These are phyloP conservation scores for Penicillium nucicola DNA, from an alignment of 495 filamentous ascomycete species.

Conservation along the genomic window DNA sequence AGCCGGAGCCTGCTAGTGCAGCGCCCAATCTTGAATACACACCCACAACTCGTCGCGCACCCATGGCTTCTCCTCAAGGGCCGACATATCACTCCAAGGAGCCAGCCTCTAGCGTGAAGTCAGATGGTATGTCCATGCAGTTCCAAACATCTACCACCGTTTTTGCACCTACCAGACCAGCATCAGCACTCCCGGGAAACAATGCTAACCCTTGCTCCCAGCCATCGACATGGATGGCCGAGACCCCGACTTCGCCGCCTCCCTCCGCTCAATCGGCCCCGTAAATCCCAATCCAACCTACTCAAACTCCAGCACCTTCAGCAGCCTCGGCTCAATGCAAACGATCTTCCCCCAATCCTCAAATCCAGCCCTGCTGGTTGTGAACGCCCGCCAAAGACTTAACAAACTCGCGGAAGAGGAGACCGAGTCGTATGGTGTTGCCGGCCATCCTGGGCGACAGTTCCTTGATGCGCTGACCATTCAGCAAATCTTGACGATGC, in stretches of 20 bases:
- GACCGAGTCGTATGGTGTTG: constrained; percentile 40
- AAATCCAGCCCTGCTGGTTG: constrained; percentile 51
- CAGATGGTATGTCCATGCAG: constrained; percentile 24
- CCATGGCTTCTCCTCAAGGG: constrained; percentile 19
- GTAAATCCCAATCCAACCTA: constrained; percentile 59
- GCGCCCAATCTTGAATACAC: constrained; percentile 10
- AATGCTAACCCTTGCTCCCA: constrained; percentile 22
- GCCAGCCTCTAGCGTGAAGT: constrained; percentile 30
- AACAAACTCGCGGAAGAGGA: constrained; percentile 51
- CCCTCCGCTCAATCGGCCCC: constrained; percentile 60
- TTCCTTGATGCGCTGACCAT: constrained; percentile 63
- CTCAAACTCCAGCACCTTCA: constrained; percentile 53
- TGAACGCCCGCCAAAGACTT: constrained; percentile 43
- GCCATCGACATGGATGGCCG: constrained; percentile 64
- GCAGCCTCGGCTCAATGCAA: constrained; percentile 17
- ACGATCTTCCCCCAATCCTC: constrained; percentile 48
- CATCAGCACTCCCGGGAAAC: not conserved
- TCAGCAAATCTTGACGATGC: constrained; percentile 56
- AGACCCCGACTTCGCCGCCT: constrained; percentile 62
- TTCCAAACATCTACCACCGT: not conserved
- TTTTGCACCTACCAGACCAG: not conserved
- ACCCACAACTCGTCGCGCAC: constrained; percentile 31
- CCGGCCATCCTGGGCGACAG: constrained; percentile 40
- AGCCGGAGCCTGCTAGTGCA: constrained; percentile 12
- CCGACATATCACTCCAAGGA: constrained; percentile 42